phyloP scores from a whole-genome alignment of 106 monocot species.

The Allium cepa region DNA sequence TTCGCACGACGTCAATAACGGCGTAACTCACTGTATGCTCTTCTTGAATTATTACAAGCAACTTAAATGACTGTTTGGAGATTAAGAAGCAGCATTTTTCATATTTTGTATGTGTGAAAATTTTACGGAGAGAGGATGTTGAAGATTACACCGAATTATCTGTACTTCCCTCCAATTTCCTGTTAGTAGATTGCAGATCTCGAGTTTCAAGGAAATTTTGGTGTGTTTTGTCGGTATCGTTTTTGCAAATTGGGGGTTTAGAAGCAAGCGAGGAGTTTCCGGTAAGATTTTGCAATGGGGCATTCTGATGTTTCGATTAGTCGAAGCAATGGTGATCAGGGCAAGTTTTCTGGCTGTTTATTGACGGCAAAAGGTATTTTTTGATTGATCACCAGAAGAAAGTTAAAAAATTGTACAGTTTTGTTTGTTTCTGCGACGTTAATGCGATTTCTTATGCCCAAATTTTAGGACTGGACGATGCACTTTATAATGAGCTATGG shows the following conservation, averaged over 20 bases:
- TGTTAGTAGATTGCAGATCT: neutral
- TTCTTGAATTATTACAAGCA: neutral
- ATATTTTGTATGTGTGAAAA: neutral
- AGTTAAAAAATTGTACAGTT: neutral
- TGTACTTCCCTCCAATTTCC: neutral
- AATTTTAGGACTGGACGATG: conserved; percentile 36
- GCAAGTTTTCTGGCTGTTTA: neutral
- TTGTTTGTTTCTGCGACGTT: neutral
- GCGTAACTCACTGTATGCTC: neutral
- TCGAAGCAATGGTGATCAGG: neutral
- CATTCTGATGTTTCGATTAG: neutral
- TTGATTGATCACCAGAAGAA: neutral
- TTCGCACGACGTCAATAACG: neutral
- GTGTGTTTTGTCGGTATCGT: neutral
- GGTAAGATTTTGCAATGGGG: neutral
- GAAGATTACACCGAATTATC: neutral
- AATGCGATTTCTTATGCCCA: neutral
- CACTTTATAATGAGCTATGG: conserved; percentile 81
- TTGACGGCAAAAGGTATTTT: neutral
- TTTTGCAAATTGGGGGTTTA: neutral
- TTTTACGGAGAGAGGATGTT: neutral
- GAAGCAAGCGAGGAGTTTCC: neutral
- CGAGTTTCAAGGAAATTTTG: neutral
- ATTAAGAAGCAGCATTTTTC: neutral
- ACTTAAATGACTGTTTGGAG: neutral